Percentiles rank a stretch among this genome's conserved stretches.
Evolutionary conservation across 768 basidiomycete genomes (phyloP).

Genomic region (Auriscalpium orientale): DNA sequence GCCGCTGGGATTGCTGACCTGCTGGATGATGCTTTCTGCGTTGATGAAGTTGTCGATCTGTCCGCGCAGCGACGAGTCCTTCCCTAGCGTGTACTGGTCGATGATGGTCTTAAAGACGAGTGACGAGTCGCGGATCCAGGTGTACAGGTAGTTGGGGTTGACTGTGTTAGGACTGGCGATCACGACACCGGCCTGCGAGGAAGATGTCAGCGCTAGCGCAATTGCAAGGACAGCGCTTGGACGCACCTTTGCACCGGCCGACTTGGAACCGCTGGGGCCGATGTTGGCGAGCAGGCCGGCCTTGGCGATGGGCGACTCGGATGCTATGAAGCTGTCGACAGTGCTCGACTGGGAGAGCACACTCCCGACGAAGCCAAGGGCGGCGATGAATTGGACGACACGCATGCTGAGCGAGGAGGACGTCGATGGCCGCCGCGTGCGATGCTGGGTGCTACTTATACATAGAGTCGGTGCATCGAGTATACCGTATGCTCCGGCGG

Average conservation of each 20-base stretch:
- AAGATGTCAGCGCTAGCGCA: background rate
- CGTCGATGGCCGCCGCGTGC: background rate
- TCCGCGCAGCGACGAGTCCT: constrained; percentile 40
- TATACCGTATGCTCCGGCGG: too few species aligned
- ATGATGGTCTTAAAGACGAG: constrained; percentile 58
- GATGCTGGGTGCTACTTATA: too few species aligned
- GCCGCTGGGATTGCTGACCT: constrained; percentile 64
- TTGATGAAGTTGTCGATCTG: constrained; percentile 53
- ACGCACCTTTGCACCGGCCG: constrained; percentile 41
- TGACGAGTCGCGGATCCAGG: constrained; percentile 70
- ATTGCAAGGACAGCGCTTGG: background rate
- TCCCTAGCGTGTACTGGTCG: constrained; percentile 43
- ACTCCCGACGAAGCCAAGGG: constrained; percentile 21
- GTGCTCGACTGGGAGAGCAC: constrained; percentile 6
- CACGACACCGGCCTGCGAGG: constrained; percentile 27
- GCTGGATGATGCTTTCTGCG: constrained; percentile 51
- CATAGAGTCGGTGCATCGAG: too few species aligned
- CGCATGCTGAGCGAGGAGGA: background rate
- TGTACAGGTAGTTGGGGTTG: constrained; percentile 56
- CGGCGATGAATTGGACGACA: constrained; percentile 13
- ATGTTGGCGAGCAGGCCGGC: constrained; percentile 64
- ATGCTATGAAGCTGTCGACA: constrained; percentile 44
- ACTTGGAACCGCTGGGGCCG: constrained; percentile 47
- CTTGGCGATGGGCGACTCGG: constrained; percentile 52
- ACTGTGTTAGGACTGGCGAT: constrained; percentile 32